phyloP scores from a whole-genome alignment of 768 basidiomycete species.

The Xerocomellus intermedius region DNA sequence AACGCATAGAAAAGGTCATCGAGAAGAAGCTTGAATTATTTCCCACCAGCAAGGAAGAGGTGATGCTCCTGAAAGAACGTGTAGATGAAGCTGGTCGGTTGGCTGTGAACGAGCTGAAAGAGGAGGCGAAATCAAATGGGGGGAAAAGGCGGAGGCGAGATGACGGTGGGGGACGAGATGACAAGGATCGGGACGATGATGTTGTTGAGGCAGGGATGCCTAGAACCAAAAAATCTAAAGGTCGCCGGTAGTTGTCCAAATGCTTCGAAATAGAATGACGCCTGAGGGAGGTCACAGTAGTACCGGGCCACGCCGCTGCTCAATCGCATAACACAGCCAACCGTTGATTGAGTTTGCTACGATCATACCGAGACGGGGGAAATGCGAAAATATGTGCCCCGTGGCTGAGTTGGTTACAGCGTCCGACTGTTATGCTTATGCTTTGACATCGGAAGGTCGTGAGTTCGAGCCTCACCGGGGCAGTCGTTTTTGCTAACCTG shows the following conservation, averaged over 20 bases:
- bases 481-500: constrained; percentile 28
- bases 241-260: constrained; percentile 34
- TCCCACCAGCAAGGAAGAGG: constrained; percentile 84
- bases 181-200: constrained; percentile 91
- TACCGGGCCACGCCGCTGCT: too few relatives aligned
- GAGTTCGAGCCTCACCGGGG: constrained; percentile 69
- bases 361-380: too few relatives aligned
- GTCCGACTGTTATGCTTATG: constrained; percentile 69
- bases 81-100: constrained; percentile 82
- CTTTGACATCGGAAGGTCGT: constrained; percentile 56
- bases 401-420: constrained; percentile 79
- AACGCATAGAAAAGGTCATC: constrained; percentile 90
- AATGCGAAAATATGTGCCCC: constrained; percentile 42
- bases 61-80: constrained; percentile 81
- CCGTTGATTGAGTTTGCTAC: too few relatives aligned
- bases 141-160: constrained; percentile 50
- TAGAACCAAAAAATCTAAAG: constrained; percentile 52
- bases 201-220: constrained; percentile 89
- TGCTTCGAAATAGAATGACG: too few relatives aligned
- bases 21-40: constrained; percentile 92
- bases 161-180: constrained; percentile 57
- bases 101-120: constrained; percentile 81
- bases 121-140: constrained; percentile 55
- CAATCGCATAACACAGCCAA: not conserved
- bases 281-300: too few relatives aligned